A percentile compares a stretch with the other conserved stretches of the same genome.
These are phyloP conservation scores for Laburnicola sp. DNA, from an alignment of 2,329 filamentous ascomycete genomes.

Conservation along the genomic window DNA sequence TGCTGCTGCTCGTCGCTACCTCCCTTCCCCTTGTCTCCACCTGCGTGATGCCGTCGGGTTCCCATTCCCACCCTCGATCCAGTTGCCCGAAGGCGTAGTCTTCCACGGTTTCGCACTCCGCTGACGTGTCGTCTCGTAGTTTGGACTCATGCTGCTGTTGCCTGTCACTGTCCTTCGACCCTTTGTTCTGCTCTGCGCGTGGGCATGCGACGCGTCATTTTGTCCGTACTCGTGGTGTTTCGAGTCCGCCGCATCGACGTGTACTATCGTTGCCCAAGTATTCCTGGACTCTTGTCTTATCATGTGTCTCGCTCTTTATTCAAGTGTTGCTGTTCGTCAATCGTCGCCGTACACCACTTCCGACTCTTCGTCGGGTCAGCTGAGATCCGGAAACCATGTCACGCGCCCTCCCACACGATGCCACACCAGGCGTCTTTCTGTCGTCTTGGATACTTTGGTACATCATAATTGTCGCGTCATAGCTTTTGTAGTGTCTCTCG, in stretches of 20 bases:
- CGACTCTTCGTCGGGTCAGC: conserved; percentile 1
- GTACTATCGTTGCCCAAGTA: background rate
- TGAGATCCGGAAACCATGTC: conserved; percentile 4
- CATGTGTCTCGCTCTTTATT: background rate
- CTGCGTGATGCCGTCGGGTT: background rate
- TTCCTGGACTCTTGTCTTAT: background rate
- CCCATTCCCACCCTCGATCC: background rate
- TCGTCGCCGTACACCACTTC: background rate
- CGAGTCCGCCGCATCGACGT: conserved; percentile 20
- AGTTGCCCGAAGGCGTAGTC: conserved; percentile 3
- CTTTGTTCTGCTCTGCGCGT: conserved; percentile 14
- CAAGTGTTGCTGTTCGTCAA: background rate
- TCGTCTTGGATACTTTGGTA: conserved; percentile 10
- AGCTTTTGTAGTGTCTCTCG: background rate
- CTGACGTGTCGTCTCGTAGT: background rate
- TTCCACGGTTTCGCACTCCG: background rate
- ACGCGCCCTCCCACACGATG: conserved; percentile 2
- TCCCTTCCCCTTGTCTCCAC: background rate
- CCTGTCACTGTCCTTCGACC: background rate
- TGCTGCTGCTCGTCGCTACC: conserved; percentile 4
- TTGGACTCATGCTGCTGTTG: conserved; percentile 3
- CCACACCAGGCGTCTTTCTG: conserved; percentile 9
- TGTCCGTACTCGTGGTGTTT: conserved; percentile 24
- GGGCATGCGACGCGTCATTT: conserved; percentile 16
- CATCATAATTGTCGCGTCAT: conserved; percentile 5